A percentile compares a stretch with the other conserved stretches of the same genome.
These are phyloP conservation scores for Malassezia equina DNA, from an alignment of 1,284 basidiomycete genomes.

Conservation along the genomic window DNA sequence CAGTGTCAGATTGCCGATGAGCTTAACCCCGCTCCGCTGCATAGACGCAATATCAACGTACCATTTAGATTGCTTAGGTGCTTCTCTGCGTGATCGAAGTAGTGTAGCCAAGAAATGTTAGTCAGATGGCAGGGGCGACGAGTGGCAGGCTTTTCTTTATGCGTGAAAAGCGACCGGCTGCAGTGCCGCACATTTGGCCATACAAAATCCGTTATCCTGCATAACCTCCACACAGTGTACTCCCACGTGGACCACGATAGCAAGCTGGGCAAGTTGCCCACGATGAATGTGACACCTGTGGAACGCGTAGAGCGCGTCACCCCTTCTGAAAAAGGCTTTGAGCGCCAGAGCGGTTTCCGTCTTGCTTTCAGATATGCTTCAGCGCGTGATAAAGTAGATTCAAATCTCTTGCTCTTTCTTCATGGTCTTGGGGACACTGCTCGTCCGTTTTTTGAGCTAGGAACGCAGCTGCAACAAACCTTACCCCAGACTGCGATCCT, in stretches of 20 bases:
- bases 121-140: neutral
- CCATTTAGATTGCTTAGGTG: neutral
- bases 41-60: neutral
- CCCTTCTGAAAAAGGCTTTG: neutral
- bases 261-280: neutral
- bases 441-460: conserved; percentile 64
- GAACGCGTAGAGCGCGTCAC: neutral
- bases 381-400: conserved; percentile 69
- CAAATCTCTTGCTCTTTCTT: conserved; percentile 72
- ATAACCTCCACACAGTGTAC: neutral
- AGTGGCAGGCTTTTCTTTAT: neutral
- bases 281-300: neutral
- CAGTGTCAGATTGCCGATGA: neutral
- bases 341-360: neutral
- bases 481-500: conserved; percentile 77
- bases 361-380: conserved; percentile 52
- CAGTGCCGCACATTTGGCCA: neutral
- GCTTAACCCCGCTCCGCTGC: neutral
- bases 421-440: conserved; percentile 83
- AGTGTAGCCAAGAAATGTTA: neutral
- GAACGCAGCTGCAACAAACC: conserved; percentile 56
- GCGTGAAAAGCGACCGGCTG: neutral
- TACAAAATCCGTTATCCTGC: neutral
- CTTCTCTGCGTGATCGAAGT: neutral
- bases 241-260: neutral